Base-by-base conservation (phyloP, 768 basidiomycete genomes). In the Boletus barrowsii region DNA sequence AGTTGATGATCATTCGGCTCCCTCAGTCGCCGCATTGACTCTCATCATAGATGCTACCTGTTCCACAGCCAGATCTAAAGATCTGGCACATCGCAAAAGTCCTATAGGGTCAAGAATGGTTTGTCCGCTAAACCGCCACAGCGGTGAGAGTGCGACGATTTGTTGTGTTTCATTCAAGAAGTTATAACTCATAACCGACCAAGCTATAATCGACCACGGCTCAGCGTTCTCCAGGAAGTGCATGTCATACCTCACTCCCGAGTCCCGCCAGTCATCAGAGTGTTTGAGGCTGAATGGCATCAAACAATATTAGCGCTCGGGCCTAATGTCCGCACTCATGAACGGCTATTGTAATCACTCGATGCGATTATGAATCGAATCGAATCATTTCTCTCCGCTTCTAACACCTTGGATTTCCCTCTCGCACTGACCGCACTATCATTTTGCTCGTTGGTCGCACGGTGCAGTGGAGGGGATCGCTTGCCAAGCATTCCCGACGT, bases 401-500 rank as follows among this genome's bases (percentile, higher is more conserved):
- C 55, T 33, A 20, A 5, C 32, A 11, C 46, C 24, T 11, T 36
- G 22, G 14, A 48, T 36, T 42, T 50, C 44, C 17, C n/a, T 10
- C 35, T 47, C 39, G 5, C 26, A 29, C 37, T 49, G 35, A 4
- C 37, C 17, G 10, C 15, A 2, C 10, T 35, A 42, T 50, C 20
- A 15, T 29, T 30, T 10, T 42, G 33, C 11, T 14, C 14, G 4
- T 44, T 29, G 13, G 35, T 49, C 24, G 13, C 35, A 39, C 36
- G 44, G n/a, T 22, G 22, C 5, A 3, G 14, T 35, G 13, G 10
- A 35, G 9, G 9, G 1, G 1, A 29, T 29, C 26, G 26, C 26
- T 29, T 29, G 26, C 26, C 26, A 29, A 29, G 26, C 26, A 29
- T 20, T 79, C 58, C 49, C 57, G 26, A 65, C 70, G 42, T 58